Base-by-base conservation (phyloP, 495 filamentous ascomycete species). In the Tuber magnatum region DNA sequence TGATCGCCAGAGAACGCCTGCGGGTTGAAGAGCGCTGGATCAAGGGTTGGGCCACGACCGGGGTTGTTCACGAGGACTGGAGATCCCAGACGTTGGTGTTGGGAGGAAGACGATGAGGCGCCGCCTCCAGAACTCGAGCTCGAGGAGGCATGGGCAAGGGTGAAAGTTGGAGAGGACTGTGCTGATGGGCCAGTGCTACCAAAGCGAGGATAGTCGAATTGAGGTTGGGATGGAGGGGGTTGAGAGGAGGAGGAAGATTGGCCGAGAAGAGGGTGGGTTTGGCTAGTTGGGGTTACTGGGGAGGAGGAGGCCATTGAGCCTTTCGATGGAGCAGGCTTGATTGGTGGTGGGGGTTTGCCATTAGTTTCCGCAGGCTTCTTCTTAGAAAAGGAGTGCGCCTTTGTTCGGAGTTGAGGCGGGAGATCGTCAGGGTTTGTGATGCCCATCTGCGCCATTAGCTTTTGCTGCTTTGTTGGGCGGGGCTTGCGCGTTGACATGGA, bases 401-500 rank as follows among this genome's bases (percentile, higher is more conserved):
- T 97, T 12, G 91, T 88, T 51, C 92, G 89, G 71, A 94, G 86
- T 75, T 90, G 89, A 76, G 91, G 89, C 0, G 95, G 95, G 0
- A 99, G 88, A 75, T 97, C 91, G 65, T 97, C 96, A 0, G 93
- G 92, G 79, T 93, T 91, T 2, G 91, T 90, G 18, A 99, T 91
- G 42, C 93, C 93, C 61, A 93, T 88, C 78, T 94, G 90, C 12
- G 88, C 88, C 89, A 99, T 93, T 78, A 98, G 87, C 85, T 97
- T 98, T 83, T 98, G 94, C 80, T 97, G 89, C 84, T 99, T 99
- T 4, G 95, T 99, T 20, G 95, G 95, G 14, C 95, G 90, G 46
- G 96, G 96, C 83, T 99, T 99, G 69, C 95, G 90, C n/a, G 95
- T 99, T 48, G 93, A 97, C 82, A 93, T 89, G 0, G 94, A 97